Percentiles rank a stretch among this genome's conserved stretches.
Evolutionary conservation across 2,329 filamentous ascomycete species (phyloP).

Genomic region (Aspergillaceae sp.): DNA sequence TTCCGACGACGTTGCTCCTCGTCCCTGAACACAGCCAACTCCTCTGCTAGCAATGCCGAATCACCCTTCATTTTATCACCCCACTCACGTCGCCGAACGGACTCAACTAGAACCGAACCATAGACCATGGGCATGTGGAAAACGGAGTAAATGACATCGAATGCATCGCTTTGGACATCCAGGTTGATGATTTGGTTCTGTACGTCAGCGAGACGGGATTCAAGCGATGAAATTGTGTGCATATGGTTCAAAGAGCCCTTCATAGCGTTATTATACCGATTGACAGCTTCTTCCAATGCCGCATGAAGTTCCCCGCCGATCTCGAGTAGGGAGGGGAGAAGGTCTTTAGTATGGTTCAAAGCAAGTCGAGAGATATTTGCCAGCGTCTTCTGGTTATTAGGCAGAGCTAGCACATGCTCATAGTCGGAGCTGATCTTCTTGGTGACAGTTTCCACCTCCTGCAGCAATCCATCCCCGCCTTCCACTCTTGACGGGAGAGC

Average conservation of each 20-base stretch:
- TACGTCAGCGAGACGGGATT: constrained; percentile 62
- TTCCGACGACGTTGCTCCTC: constrained; percentile 82
- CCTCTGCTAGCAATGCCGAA: constrained; percentile 78
- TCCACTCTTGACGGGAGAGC: constrained; percentile 47
- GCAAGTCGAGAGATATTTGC: constrained; percentile 57
- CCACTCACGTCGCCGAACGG: constrained; percentile 81
- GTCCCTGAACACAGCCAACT: constrained; percentile 84
- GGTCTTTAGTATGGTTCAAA: constrained; percentile 54
- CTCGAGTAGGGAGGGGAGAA: constrained; percentile 52
- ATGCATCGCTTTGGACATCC: constrained; percentile 67
- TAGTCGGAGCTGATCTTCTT: constrained; percentile 84
- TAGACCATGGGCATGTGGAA: constrained; percentile 82
- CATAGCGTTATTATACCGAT: constrained; percentile 60
- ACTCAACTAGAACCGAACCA: constrained; percentile 78
- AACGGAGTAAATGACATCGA: constrained; percentile 71
- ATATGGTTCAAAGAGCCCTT: constrained; percentile 63
- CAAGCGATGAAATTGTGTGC: constrained; percentile 72
- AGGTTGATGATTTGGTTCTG: constrained; percentile 64
- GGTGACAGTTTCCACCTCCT: constrained; percentile 77
- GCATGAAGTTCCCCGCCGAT: constrained; percentile 48
- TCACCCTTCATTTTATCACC: constrained; percentile 81
- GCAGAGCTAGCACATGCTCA: constrained; percentile 63
- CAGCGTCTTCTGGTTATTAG: constrained; percentile 56
- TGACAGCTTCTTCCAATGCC: constrained; percentile 42
- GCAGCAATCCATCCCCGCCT: constrained; percentile 60